These are phyloP conservation scores for Astrephomene gubernaculifera DNA, from an alignment of 139 green algal species.

Conservation along the genomic window DNA sequence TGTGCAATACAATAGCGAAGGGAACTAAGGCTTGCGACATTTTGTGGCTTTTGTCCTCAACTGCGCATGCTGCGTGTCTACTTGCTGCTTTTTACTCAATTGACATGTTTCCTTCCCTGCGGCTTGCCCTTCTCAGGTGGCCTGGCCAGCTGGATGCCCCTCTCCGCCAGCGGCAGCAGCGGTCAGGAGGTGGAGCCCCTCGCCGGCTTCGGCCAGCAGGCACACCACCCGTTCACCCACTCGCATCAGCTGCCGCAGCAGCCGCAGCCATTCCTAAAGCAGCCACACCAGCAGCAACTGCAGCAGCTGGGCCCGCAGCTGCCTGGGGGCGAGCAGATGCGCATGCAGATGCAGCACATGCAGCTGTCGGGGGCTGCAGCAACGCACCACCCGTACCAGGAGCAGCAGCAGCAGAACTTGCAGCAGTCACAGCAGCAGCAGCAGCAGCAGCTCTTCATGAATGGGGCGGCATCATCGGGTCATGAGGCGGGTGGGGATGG, in stretches of 20 bases:
- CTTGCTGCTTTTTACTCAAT: too few relatives aligned
- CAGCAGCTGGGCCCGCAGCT: background rate
- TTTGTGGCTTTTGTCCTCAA: too few relatives aligned
- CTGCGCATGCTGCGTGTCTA: too few relatives aligned
- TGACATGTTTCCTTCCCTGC: background rate
- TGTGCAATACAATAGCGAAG: too few relatives aligned
- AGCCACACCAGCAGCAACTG: background rate
- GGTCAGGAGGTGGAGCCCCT: background rate
- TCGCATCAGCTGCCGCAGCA: background rate
- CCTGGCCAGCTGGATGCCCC: background rate
- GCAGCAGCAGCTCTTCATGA: background rate
- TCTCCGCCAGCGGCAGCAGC: background rate
- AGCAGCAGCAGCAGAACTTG: background rate
- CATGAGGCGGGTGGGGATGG: background rate
- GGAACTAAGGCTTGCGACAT: too few relatives aligned
- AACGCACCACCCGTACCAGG: background rate
- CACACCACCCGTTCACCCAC: background rate
- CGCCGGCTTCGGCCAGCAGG: background rate
- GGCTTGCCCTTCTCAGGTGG: background rate
- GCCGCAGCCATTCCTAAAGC: background rate
- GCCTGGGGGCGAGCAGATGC: background rate
- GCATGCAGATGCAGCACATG: constrained; percentile 7
- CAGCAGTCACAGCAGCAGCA: background rate
- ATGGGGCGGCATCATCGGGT: background rate
- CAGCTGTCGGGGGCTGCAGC: background rate